Base-by-base conservation (phyloP, 2,329 filamentous ascomycete genomes). In the Hymenotorrendiella dingleyae region DNA sequence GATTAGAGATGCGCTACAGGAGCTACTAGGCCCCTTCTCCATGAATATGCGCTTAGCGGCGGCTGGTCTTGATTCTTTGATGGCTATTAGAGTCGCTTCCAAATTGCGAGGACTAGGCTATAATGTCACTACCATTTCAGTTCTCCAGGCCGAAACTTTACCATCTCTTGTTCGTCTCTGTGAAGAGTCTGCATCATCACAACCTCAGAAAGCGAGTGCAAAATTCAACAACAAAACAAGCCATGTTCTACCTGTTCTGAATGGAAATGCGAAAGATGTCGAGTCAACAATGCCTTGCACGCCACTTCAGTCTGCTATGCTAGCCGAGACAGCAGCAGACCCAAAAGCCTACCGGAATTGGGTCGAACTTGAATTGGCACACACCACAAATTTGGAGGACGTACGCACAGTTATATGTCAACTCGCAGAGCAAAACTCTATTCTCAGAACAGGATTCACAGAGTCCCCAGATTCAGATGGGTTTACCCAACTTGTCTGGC, bases 291-390 rank as follows among this genome's bases (percentile, higher is more conserved):
- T 75, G 14, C 72, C 73, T 4, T 93, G 86, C 59, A 90, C 82
- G 4, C 73, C 80, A 11, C 69, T 93, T 8, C 90, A 96, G 55
- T 67, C 74, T 14, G 81, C 86, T 2, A 94, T 95, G 87, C 70
- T 95, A 12, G 71, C 77, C 0, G 87, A 94, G 64, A 90, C 86
- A 1, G 63, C 71, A 3, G 69, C 67, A 14, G 69, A 81, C 46
- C 50, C 69, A 2, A 65, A 64, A 35, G 72, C 81, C 6, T 95
- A 96, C 58, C 85, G 83, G 64, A 96, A 95, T 54, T 82, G 81
- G 68, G 67, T 93, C 9, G 75, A 84, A 53, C 60, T 94, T 1
- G 67, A 76, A 9, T 59, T 70, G 1, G 33, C 60, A 0, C 47
- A 54, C 0, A 56, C 68, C 23, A 53, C 56, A 1, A 47, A 54